These are phyloP conservation scores for Calonectria pseudoturangicola DNA, from an alignment of 2,329 filamentous ascomycete genomes.

Conservation along the genomic window DNA sequence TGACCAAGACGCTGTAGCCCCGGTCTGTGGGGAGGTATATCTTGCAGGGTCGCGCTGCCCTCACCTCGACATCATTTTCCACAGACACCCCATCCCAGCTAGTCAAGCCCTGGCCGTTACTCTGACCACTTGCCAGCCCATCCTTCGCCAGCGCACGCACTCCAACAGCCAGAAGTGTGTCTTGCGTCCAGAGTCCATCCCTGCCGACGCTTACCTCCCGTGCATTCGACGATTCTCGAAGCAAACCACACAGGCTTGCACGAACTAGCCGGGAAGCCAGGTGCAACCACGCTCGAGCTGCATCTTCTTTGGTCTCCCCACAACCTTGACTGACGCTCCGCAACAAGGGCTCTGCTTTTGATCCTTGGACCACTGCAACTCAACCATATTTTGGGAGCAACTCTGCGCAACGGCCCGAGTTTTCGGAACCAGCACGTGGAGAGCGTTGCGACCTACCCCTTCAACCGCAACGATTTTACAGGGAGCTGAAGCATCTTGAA, in stretches of 20 bases:
- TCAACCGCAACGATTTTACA: conserved; percentile 35
- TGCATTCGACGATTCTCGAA: conserved; percentile 43
- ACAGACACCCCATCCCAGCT: conserved; percentile 51
- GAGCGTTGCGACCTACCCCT: conserved; percentile 45
- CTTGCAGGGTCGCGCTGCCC: conserved; percentile 53
- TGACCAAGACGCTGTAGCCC: conserved; percentile 46
- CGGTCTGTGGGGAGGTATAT: conserved; percentile 50
- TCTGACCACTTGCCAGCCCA: conserved; percentile 49
- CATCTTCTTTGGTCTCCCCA: conserved; percentile 41
- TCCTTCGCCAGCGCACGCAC: conserved; percentile 42
- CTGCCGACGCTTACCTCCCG: conserved; percentile 40
- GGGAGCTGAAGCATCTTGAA: conserved; percentile 5
- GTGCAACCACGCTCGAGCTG: conserved; percentile 43
- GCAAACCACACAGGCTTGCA: conserved; percentile 42
- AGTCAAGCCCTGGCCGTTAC: conserved; percentile 50
- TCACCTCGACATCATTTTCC: conserved; percentile 47
- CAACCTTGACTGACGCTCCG: conserved; percentile 42
- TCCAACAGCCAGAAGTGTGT: conserved; percentile 46
- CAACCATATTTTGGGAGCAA: conserved; percentile 43
- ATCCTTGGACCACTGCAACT: conserved; percentile 41
- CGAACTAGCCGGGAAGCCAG: conserved; percentile 47
- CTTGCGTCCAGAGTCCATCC: conserved; percentile 47
- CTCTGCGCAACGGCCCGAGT: conserved; percentile 50
- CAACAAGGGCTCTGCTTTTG: conserved; percentile 35
- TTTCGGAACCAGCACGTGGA: conserved; percentile 52